Base-by-base conservation (phyloP, 345 rosid genomes). In the Balakata baccata region DNA sequence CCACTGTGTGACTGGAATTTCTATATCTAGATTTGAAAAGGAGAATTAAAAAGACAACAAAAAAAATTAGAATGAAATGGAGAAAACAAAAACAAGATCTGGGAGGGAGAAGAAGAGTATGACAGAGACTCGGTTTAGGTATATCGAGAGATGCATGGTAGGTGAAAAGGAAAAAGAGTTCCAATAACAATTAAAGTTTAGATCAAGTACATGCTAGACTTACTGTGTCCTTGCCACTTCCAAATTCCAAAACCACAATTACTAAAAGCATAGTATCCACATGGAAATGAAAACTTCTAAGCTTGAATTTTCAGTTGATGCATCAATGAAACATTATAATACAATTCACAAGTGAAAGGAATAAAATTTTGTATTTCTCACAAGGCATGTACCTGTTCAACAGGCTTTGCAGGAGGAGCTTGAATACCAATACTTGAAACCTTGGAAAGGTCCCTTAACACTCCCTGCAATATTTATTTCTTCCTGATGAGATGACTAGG, bases 401-500 rank as follows among this genome's bases (percentile, higher is more conserved):
- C 70, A 43, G 72, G 69, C 78, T 81, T 81, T 6, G 64, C 56
- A 62, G 85, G 71, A 17, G 79, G 78, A 69, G 75, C 76, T 71
- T 77, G 80, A 29, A 66, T 25, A 59, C 56, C 67, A 14, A 20
- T 17, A 6, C 12, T 46, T 25, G 84, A 49, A 59, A 68, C 73
- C 72, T 79, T 81, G 1, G 83, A 54, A 67, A 81, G 73, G 49
- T 84, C 83, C 62, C 87, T 79, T 56, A 84, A 63, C 66, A 81
- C 70, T 45, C 87, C 87, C 87, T 84, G 77, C 74, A 81, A 77
- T 62, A 80, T 0, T 20, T 51, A 57, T 58, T 11, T 37, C 71
- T 53, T 29, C 43, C 17, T 7, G 18, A 25, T 59, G 52, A 39
- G n/a, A 63, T 66, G 18, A 66, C n/a, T 20, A 3, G 14, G 46